A percentile compares a stretch with the other conserved stretches of the same genome.
Conservation (phyloP, 2,329 filamentous ascomycete species). For the Exophiala spinifera region DNA sequence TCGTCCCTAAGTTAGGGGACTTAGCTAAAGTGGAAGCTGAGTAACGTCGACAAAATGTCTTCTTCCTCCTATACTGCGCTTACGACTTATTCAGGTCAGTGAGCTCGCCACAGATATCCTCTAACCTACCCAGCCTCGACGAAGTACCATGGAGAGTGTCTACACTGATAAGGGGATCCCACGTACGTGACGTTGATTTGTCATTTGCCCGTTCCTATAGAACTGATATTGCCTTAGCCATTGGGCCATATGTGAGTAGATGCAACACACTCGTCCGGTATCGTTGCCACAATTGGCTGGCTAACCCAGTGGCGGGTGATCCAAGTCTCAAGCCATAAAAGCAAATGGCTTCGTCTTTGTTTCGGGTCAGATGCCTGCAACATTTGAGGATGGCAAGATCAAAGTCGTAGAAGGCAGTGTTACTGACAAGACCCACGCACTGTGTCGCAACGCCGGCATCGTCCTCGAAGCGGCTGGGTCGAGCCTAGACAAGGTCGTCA, state of each 20-base stretch:
- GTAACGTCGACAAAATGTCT: too few relatives aligned
- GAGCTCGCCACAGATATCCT: too few relatives aligned
- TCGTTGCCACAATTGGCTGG: neutral
- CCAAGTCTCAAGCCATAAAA: slow-evolving; percentile 57
- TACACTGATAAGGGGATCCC: neutral
- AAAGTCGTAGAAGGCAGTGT: slow-evolving; percentile 9
- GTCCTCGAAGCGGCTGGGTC: slow-evolving; percentile 61
- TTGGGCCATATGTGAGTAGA: neutral
- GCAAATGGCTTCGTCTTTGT: slow-evolving; percentile 67
- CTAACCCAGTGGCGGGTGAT: neutral
- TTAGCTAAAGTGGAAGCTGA: too few relatives aligned
- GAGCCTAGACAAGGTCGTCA: slow-evolving; percentile 59
- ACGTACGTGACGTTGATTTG: neutral
- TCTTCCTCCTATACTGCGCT: too few relatives aligned
- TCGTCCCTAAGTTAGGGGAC: too few relatives aligned
- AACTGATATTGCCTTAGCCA: neutral
- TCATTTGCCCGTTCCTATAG: neutral
- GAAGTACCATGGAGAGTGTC: neutral
- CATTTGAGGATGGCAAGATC: slow-evolving; percentile 12
- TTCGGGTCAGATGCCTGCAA: slow-evolving; percentile 48
- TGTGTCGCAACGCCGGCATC: slow-evolving; percentile 49
- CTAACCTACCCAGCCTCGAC: too few relatives aligned
- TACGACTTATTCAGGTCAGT: too few relatives aligned
- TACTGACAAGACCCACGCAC: slow-evolving; percentile 4
- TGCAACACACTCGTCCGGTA: neutral